These are phyloP conservation scores for Magnolia officinalis DNA, from an alignment of 164 flowering plant species.

Conservation along the genomic window DNA sequence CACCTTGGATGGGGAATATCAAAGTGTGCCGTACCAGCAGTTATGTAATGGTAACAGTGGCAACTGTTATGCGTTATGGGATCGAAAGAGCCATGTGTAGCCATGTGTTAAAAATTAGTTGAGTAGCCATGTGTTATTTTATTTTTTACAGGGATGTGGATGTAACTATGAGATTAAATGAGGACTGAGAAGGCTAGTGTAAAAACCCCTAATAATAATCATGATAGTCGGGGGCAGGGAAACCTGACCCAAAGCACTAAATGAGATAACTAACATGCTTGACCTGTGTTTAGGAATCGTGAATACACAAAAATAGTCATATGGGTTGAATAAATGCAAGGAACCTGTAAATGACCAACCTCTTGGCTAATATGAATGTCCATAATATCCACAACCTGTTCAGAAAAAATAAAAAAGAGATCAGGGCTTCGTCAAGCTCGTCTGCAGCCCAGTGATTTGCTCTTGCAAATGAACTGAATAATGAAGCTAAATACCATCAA, in stretches of 20 bases:
- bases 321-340: not conserved
- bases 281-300: not conserved
- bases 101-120: not conserved
- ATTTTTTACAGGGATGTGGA: not conserved
- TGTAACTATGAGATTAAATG: too few relatives aligned
- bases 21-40: too few relatives aligned
- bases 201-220: too few relatives aligned
- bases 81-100: too few relatives aligned
- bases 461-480: not conserved
- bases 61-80: too few relatives aligned
- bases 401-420: not conserved
- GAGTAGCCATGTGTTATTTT: not conserved
- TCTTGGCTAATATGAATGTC: slow-evolving; percentile 17
- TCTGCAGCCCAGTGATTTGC: not conserved
- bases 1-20: too few relatives aligned
- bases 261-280: not conserved
- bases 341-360: slow-evolving; percentile 20
- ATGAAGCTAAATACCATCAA: too few relatives aligned
- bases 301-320: not conserved
- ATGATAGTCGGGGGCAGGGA: too few relatives aligned
- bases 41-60: too few relatives aligned
- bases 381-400: slow-evolving; percentile 16
- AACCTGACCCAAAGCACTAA: too few relatives aligned
- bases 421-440: not conserved
- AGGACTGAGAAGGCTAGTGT: too few relatives aligned